These are phyloP conservation scores for Claviceps pazoutovae DNA, from an alignment of 2,329 filamentous ascomycete species.

Conservation along the genomic window DNA sequence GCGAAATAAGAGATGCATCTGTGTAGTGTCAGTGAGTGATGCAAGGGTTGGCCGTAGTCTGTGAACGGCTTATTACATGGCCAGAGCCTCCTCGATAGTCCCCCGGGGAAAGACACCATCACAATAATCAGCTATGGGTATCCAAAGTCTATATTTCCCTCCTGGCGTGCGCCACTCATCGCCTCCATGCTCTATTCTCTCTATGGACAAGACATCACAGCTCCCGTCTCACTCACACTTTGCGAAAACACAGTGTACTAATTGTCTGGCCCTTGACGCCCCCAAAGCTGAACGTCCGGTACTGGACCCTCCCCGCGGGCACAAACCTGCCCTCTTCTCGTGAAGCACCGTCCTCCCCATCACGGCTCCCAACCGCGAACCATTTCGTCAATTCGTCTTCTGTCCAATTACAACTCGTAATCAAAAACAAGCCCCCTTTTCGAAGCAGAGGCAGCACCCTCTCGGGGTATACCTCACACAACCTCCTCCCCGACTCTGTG, in stretches of 20 bases:
- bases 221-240: conserved; percentile 7
- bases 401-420: conserved; percentile 98
- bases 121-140: no score
- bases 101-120: no score
- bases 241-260: conserved; percentile 70
- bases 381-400: conserved; percentile 69
- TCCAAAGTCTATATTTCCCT: no score
- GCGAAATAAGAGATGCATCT: background rate
- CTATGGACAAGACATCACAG: no score
- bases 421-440: conserved; percentile 57
- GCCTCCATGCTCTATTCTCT: no score
- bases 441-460: conserved; percentile 56
- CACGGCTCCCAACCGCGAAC: conserved; percentile 41
- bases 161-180: no score
- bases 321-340: conserved; percentile 29
- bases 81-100: no score
- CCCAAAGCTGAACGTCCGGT: conserved; percentile 79
- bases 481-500: conserved; percentile 38
- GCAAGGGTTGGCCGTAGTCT: no score
- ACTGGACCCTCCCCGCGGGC: conserved; percentile 57
- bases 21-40: background rate
- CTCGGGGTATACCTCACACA: conserved; percentile 62
- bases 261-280: conserved; percentile 81
- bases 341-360: no score
- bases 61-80: no score